Evolutionary conservation across 164 flowering plant species (phyloP).

Genomic region (Malania oleifera): DNA sequence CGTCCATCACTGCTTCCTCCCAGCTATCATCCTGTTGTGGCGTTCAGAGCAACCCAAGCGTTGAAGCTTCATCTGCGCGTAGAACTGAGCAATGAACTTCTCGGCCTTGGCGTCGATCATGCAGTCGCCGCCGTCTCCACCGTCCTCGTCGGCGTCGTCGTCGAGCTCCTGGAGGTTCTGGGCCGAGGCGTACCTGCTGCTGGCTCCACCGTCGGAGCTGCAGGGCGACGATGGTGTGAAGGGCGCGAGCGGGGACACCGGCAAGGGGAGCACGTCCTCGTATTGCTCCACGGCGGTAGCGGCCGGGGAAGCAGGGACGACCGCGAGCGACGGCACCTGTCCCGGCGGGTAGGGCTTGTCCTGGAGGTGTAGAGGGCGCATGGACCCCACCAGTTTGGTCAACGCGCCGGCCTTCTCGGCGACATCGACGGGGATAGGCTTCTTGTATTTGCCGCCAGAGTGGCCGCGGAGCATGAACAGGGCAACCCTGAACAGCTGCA

Average conservation of each 20-base stretch:
- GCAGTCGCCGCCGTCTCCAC: slow-evolving; percentile 33
- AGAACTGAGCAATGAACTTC: slow-evolving; percentile 65
- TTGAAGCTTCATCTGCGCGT: slow-evolving; percentile 59
- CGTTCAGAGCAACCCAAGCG: slow-evolving; percentile 19
- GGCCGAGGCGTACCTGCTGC: slow-evolving; percentile 46
- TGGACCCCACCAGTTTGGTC: slow-evolving; percentile 42
- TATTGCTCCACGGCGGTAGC: background rate
- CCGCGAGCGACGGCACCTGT: no score
- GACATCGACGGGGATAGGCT: slow-evolving; percentile 16
- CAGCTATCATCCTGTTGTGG: slow-evolving; percentile 4
- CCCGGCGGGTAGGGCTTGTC: slow-evolving; percentile 10
- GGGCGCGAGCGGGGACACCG: slow-evolving; percentile 14
- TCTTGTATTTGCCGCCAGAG: slow-evolving; percentile 13
- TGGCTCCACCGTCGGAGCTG: slow-evolving; percentile 5
- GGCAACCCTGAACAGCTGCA: slow-evolving; percentile 28
- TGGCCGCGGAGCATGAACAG: slow-evolving; percentile 31
- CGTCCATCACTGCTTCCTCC: no score
- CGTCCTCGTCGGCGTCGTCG: slow-evolving; percentile 13
- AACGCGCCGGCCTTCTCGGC: slow-evolving; percentile 22
- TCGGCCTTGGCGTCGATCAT: slow-evolving; percentile 70
- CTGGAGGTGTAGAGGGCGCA: slow-evolving; percentile 47
- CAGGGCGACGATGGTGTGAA: slow-evolving; percentile 17
- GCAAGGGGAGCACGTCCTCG: slow-evolving; percentile 19
- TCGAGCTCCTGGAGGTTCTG: slow-evolving; percentile 36
- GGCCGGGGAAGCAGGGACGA: background rate